Percentiles rank a stretch among this genome's conserved stretches.
Evolutionary conservation across 2,329 filamentous ascomycete genomes (phyloP).

Genomic region (Zymoseptoria crescenta): DNA sequence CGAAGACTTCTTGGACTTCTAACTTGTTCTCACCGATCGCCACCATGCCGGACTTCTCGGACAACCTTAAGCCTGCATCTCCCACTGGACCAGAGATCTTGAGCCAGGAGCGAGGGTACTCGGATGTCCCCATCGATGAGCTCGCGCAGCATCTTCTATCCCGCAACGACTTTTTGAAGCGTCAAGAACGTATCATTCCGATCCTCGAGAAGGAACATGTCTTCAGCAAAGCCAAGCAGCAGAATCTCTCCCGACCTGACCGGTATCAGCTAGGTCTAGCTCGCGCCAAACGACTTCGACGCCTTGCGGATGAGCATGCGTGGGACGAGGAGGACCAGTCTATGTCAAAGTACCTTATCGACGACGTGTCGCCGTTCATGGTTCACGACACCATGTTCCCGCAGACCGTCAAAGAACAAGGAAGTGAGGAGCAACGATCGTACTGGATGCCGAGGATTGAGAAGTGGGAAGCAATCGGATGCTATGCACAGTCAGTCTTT

Average conservation of each 20-base stretch:
- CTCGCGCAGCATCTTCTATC: constrained; percentile 41
- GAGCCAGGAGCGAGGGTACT: constrained; percentile 38
- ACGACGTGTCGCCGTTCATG: constrained; percentile 47
- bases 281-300: constrained; percentile 43
- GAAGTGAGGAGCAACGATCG: constrained; percentile 38
- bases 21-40: not conserved
- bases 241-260: constrained; percentile 45
- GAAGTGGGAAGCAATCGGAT: constrained; percentile 44
- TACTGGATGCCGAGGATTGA: constrained; percentile 46
- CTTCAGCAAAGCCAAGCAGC: constrained; percentile 43
- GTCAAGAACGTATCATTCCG: constrained; percentile 40
- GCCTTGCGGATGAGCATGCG: constrained; percentile 37
- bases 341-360: constrained; percentile 46
- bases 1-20: not conserved
- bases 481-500: constrained; percentile 37
- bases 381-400: constrained; percentile 47
- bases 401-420: constrained; percentile 46
- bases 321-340: constrained; percentile 45
- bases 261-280: constrained; percentile 47
- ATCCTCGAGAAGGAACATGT: constrained; percentile 42
- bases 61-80: constrained; percentile 40
- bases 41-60: constrained; percentile 44
- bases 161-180: constrained; percentile 41
- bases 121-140: constrained; percentile 37
- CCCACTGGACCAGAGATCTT: constrained; percentile 40